Evolutionary conservation across 768 basidiomycete species (phyloP).

Genomic region (Russula lepida): DNA sequence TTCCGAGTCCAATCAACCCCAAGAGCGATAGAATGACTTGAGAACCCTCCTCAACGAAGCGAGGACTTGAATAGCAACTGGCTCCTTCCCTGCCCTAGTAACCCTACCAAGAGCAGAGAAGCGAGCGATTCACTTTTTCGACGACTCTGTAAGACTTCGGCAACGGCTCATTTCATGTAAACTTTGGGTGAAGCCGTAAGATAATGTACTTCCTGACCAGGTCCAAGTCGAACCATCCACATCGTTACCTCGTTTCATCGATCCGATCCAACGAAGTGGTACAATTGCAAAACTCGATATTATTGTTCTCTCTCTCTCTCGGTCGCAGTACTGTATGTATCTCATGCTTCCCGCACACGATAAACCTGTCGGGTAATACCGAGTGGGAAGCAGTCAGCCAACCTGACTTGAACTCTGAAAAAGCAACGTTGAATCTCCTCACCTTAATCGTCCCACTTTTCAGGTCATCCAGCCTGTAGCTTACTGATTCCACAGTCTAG

Average conservation of each 20-base stretch:
- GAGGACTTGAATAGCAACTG: neutral
- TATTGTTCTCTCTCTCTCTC: neutral
- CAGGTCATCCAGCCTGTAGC: conserved; percentile 82
- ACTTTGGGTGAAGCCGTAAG: neutral
- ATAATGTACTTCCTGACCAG: neutral
- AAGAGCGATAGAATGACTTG: neutral
- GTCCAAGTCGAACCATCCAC: neutral
- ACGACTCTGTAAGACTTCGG: neutral
- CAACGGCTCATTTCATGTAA: neutral
- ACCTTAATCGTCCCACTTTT: conserved; percentile 82
- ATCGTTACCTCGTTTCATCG: neutral
- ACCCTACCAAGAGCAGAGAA: neutral
- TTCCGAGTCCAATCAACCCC: too few relatives aligned
- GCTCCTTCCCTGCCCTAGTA: neutral
- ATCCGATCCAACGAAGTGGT: neutral
- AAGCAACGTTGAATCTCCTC: conserved; percentile 20
- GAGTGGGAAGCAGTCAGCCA: too few relatives aligned
- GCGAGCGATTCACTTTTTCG: neutral
- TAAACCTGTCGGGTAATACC: conserved; percentile 22
- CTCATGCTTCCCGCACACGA: conserved; percentile 27
- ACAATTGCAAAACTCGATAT: conserved; percentile 2
- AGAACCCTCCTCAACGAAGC: neutral
- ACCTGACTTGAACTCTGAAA: too few relatives aligned
- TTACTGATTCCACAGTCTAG: conserved; percentile 65
- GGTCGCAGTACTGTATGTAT: neutral